Base-by-base conservation (phyloP, 805 yeast species). In the Jamesozyma lodderae region DNA sequence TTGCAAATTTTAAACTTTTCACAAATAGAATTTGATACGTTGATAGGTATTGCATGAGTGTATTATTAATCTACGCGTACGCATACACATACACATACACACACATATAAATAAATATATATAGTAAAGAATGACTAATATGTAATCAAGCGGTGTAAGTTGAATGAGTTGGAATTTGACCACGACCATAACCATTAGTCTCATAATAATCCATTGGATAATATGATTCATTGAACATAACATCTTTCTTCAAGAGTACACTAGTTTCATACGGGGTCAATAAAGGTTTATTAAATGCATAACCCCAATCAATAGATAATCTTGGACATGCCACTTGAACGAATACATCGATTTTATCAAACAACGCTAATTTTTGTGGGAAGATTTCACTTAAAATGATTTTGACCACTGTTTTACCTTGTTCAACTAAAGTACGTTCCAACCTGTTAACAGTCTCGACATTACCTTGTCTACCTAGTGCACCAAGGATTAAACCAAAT, bases 311-410 rank as follows among this genome's bases (percentile, higher is more conserved):
- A 30, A 92, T 90, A 2, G 95, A 85, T 33, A 92, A 65, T 52
- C 98, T 69, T 0, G 98, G 98, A 57, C 98, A 92, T 0, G 98
- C 98, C 3, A 92, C 95, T 61, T 92, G 98, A 11, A 92, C 83
- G 69, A 92, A 92, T 2, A 88, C 94, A 60, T 92, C 98, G 14
- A 90, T 75, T 52, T 85, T 92, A 51, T 85, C 88, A 61, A 92
- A 92, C 79, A 83, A 81, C 9, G 96, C 80, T 26, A 92, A 66
- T 51, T 92, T 92, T 37, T 77, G 82, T 0, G 98, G 98, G 62
- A 92, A 88, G 15, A 92, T 86, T 59, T 92, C 98, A 40, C 95
- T 82, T 13, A 92, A 60, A 25, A 92, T 78, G 39, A 92, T 86
- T 57, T 84, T 79, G 1, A 85, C 84, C 2, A 83, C 85, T 9